Conservation (phyloP, 2,329 filamentous ascomycete genomes). For the Diatrype stigma region DNA sequence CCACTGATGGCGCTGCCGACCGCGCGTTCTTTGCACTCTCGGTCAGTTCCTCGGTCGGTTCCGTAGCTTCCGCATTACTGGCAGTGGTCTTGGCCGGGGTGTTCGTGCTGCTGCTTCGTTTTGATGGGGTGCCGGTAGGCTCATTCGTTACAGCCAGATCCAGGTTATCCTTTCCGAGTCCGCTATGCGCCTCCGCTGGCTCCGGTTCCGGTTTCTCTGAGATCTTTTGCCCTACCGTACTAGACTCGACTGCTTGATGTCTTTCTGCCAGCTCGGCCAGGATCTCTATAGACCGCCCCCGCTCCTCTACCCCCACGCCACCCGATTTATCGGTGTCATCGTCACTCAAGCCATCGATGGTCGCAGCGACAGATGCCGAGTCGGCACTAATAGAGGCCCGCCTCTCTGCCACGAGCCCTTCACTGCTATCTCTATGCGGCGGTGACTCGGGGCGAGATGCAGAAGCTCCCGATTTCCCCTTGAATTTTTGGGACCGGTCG, state of each 20-base stretch:
- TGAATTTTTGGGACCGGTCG: constrained; percentile 21
- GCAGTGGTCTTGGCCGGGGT: constrained; percentile 11
- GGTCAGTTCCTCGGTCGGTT: constrained; percentile 12
- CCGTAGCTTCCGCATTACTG: constrained; percentile 9
- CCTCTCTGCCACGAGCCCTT: constrained; percentile 40
- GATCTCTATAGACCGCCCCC: constrained; percentile 33
- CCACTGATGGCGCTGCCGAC: constrained; percentile 28
- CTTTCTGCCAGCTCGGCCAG: constrained; percentile 32
- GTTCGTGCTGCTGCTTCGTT: constrained; percentile 17
- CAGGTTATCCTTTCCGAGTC: constrained; percentile 23
- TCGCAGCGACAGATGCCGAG: constrained; percentile 52
- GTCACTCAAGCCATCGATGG: constrained; percentile 49
- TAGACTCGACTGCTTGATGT: constrained; percentile 2
- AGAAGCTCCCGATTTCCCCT: constrained; percentile 17
- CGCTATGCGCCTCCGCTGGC: constrained; percentile 11
- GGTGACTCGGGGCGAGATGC: constrained; percentile 12
- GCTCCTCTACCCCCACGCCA: constrained; percentile 19
- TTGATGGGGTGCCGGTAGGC: constrained; percentile 12
- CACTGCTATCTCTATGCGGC: constrained; percentile 34
- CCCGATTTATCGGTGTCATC: constrained; percentile 32
- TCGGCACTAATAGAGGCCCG: constrained; percentile 36
- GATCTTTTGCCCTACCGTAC: constrained; percentile 4
- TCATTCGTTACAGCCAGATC: constrained; percentile 13
- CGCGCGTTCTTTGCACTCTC: constrained; percentile 18
- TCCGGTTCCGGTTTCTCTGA: constrained; percentile 6